phyloP scores from a whole-genome alignment of 441 rosid genomes.

The Rhodomyrtus psidioides region DNA sequence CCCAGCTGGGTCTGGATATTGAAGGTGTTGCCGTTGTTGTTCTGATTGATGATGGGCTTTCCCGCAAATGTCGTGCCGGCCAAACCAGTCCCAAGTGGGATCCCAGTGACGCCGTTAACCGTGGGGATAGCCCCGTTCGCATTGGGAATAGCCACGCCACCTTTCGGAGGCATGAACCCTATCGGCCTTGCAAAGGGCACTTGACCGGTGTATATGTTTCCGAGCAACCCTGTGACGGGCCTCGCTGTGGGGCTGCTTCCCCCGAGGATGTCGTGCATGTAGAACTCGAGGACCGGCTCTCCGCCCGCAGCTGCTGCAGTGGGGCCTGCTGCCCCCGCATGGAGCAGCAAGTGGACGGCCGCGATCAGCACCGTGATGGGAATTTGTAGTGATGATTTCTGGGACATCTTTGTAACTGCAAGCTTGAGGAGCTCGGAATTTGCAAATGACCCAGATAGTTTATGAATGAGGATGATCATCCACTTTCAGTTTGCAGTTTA shows the following conservation, averaged over 20 bases:
- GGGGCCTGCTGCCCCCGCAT: neutral
- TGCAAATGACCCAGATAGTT: neutral
- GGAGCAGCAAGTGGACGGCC: neutral
- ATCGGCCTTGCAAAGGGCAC: slow-evolving; percentile 86
- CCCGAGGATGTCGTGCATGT: slow-evolving; percentile 86
- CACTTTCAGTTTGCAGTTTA: neutral
- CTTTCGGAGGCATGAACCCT: slow-evolving; percentile 61
- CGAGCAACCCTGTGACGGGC: slow-evolving; percentile 85
- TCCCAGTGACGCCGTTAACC: slow-evolving; percentile 58
- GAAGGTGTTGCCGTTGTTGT: slow-evolving; percentile 17
- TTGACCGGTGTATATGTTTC: slow-evolving; percentile 86
- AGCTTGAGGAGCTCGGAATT: neutral
- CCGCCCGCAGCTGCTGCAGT: slow-evolving; percentile 8
- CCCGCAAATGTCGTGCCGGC: slow-evolving; percentile 67
- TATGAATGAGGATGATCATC: neutral
- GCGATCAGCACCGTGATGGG: neutral
- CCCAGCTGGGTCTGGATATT: slow-evolving; percentile 60
- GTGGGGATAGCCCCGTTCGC: slow-evolving; percentile 85
- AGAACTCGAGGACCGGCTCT: slow-evolving; percentile 63
- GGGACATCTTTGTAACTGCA: neutral
- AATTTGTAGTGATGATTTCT: neutral
- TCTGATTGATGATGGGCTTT: slow-evolving; percentile 19
- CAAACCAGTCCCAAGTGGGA: slow-evolving; percentile 86
- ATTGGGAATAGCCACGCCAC: slow-evolving; percentile 70
- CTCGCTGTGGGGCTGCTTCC: slow-evolving; percentile 84